These are phyloP conservation scores for Marsdenia floribunda DNA, from an alignment of 257 asterid genomes.

Conservation along the genomic window DNA sequence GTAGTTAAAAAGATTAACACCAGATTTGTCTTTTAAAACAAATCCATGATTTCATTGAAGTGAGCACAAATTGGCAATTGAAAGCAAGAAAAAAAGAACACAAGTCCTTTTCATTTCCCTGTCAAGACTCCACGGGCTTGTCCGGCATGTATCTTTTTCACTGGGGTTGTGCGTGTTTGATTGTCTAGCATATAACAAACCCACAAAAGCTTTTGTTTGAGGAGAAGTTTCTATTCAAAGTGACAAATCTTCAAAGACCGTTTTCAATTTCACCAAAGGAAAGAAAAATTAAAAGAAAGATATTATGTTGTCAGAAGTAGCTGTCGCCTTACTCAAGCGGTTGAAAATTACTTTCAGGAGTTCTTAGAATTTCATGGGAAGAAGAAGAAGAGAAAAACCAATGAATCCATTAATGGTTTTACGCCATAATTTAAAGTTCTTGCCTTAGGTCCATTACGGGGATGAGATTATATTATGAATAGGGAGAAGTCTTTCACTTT, in stretches of 20 bases:
- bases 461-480: not conserved
- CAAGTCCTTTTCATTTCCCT: conserved; percentile 34
- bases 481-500: conserved; percentile 22
- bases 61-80: not conserved
- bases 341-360: not conserved
- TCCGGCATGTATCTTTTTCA: not conserved
- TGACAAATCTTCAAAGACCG: conserved; percentile 21
- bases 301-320: conserved; percentile 39
- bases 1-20: too few species aligned
- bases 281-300: not conserved
- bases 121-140: conserved; percentile 15
- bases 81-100: conserved; percentile 19
- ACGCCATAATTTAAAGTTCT: conserved; percentile 3
- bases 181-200: conserved; percentile 33
- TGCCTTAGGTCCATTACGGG: conserved; percentile 11
- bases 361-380: not conserved
- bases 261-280: not conserved
- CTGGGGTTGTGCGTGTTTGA: not conserved
- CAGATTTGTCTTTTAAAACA: too few species aligned
- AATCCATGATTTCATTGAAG: too few species aligned
- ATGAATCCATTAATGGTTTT: not conserved
- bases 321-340: conserved; percentile 1
- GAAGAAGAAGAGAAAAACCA: not conserved
- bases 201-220: conserved; percentile 23
- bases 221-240: conserved; percentile 10